phyloP scores from a whole-genome alignment of 1,139 yeast genomes.

The Kazachstania sp. region DNA sequence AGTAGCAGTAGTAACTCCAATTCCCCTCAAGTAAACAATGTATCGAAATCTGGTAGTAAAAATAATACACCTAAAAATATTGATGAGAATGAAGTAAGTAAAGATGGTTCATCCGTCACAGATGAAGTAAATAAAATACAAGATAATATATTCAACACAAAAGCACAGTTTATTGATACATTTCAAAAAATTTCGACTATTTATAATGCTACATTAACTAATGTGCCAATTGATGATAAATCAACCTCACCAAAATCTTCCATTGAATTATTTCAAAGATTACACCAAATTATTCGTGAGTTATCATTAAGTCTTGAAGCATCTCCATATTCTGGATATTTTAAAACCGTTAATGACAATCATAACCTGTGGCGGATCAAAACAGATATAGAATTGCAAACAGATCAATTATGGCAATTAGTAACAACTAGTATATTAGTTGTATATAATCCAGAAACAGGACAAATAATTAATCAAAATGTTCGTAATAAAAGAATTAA shows the following conservation, averaged over 20 bases:
- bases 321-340: slow-evolving; percentile 29
- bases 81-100: background rate
- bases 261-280: slow-evolving; percentile 29
- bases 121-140: background rate
- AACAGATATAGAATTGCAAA: slow-evolving; percentile 22
- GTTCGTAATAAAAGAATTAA: slow-evolving; percentile 1
- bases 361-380: slow-evolving; percentile 22
- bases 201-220: slow-evolving; percentile 23
- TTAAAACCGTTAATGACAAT: slow-evolving; percentile 21
- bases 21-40: slow-evolving; percentile 11
- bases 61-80: background rate
- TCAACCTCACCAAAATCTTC: slow-evolving; percentile 29
- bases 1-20: slow-evolving; percentile 18
- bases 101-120: background rate
- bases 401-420: slow-evolving; percentile 28
- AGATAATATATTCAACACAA: slow-evolving; percentile 2
- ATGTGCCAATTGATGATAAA: slow-evolving; percentile 18
- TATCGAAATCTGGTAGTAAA: background rate
- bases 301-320: slow-evolving; percentile 26
- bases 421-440: slow-evolving; percentile 22
- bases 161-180: slow-evolving; percentile 14
- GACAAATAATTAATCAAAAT: slow-evolving; percentile 16
- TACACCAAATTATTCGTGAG: slow-evolving; percentile 29
- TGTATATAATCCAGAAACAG: slow-evolving; percentile 25
- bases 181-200: slow-evolving; percentile 23